Evolutionary conservation across 2,329 filamentous ascomycete genomes (phyloP), one percentile per base, ranked within the genome.

Genomic region (Conoideocrella luteorostrata): DNA sequence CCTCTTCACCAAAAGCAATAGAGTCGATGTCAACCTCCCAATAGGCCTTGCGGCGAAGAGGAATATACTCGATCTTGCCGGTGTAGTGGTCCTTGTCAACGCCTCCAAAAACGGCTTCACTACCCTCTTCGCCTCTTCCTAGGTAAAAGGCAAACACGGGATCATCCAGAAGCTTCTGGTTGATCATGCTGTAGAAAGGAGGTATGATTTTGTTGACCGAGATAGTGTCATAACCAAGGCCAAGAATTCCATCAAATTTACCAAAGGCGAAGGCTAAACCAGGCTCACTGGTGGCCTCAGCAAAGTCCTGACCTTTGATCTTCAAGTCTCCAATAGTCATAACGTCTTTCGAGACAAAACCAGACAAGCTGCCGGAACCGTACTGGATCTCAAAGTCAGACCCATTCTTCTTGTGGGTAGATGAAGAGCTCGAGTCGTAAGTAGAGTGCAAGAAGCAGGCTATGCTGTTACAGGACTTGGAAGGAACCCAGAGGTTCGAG

Each of bases 401-500:
- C 56, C 93, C 94, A 64, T 98, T 98, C 76, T 86, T 79, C 81
- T 94, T 86, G 80, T 90, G 95, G 39, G 88, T 87, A 17, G 84
- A 91, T 38, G 94, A 98, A 4, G 82, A 72, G 29, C 83, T 86
- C 46, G 89, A 93, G 70, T 97, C 89, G 73, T 97, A 98, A 74
- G 94, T 98, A 68, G 70, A 82, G 77, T 98, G 93, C 48, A 98
- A 82, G 71, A 91, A 98, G 80, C 93, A 98, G 52, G 93, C 94
- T 62, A 98, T 98, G 62, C 90, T 96, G 62, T 79, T 83, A 68
- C 94, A 98, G 62, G 88, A 77, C 45, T 80, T 75, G 20, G 90
- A 95, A 30, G 94, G 94, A 48, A 98, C 90, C 94, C 94, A 98
- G 51, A 98, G 80, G 76, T 98, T 98, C 66, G 93, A 97, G 77